Evolutionary conservation across 2,329 filamentous ascomycete species (phyloP).

Genomic region (Colletotrichum tropicale): DNA sequence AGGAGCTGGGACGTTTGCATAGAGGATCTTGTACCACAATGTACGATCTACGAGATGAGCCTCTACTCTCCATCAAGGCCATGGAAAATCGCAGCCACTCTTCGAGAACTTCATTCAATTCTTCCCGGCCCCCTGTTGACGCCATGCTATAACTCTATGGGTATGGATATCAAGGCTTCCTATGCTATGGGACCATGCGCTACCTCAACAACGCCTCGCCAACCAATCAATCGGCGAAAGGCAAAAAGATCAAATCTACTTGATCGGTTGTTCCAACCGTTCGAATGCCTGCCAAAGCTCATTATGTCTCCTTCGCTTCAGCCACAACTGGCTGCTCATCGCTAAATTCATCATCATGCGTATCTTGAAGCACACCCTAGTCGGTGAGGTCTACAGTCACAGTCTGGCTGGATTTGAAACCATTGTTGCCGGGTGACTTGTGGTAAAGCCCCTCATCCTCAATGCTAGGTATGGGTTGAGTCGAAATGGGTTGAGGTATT

Average conservation of each 20-base stretch:
- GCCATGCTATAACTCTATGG: slow-evolving; percentile 1
- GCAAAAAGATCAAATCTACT: neutral
- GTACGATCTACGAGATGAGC: slow-evolving; percentile 11
- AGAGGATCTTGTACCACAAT: slow-evolving; percentile 18
- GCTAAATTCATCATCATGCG: neutral
- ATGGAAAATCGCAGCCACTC: slow-evolving; percentile 2
- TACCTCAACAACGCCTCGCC: neutral
- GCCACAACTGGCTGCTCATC: neutral
- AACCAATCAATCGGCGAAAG: neutral
- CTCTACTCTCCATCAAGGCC: slow-evolving; percentile 6
- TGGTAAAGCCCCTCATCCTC: neutral
- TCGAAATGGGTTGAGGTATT: neutral
- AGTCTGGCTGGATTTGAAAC: neutral
- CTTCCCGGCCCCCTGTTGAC: neutral
- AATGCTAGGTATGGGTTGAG: neutral
- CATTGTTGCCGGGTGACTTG: neutral
- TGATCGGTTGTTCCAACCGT: neutral
- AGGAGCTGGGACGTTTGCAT: neutral
- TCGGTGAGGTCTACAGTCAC: slow-evolving; percentile 16
- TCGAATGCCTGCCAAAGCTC: neutral
- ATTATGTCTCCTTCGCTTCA: neutral
- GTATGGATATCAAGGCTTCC: neutral
- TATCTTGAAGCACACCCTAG: neutral
- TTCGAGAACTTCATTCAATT: neutral
- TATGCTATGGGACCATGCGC: neutral